phyloP scores from a whole-genome alignment of 2,329 filamentous ascomycete genomes.

The Colletotrichum lini region DNA sequence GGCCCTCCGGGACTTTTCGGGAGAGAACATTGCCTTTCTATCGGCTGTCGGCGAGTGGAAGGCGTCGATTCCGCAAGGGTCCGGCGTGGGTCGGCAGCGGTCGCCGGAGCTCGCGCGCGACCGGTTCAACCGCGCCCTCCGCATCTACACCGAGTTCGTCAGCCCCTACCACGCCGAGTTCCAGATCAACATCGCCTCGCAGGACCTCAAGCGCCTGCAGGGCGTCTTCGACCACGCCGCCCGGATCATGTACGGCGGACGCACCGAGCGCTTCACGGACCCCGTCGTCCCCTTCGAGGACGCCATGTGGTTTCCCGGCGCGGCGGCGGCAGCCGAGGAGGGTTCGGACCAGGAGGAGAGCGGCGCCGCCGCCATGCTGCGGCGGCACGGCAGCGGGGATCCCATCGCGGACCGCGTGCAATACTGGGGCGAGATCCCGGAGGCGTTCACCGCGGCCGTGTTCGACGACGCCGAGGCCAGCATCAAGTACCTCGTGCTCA shows the following conservation, averaged over 20 bases:
- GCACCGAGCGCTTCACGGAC: slow-evolving; percentile 52
- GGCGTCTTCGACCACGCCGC: slow-evolving; percentile 70
- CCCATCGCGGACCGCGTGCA: slow-evolving; percentile 18
- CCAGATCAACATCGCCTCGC: slow-evolving; percentile 75
- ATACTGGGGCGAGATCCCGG: slow-evolving; percentile 51
- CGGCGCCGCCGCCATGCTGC: not conserved
- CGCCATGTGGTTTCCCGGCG: slow-evolving; percentile 1
- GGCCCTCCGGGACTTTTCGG: slow-evolving; percentile 76
- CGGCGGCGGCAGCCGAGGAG: not conserved
- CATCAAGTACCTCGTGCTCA: slow-evolving; percentile 66
- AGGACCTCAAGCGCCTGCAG: slow-evolving; percentile 68
- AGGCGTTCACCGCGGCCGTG: slow-evolving; percentile 60
- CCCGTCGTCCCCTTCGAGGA: slow-evolving; percentile 61
- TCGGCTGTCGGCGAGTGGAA: slow-evolving; percentile 72
- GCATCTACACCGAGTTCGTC: slow-evolving; percentile 75
- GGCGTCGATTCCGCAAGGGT: slow-evolving; percentile 48
- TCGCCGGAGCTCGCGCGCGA: slow-evolving; percentile 57
- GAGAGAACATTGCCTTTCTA: slow-evolving; percentile 79
- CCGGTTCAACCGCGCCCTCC: slow-evolving; percentile 70
- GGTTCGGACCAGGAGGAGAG: slow-evolving; percentile 13
- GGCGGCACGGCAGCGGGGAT: not conserved
- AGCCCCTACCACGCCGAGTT: slow-evolving; percentile 74
- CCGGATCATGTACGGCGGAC: slow-evolving; percentile 59
- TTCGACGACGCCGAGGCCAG: slow-evolving; percentile 69
- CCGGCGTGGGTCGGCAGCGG: slow-evolving; percentile 38